Conservation (phyloP, 306 rosid species). For the Mucuna pruriens region DNA sequence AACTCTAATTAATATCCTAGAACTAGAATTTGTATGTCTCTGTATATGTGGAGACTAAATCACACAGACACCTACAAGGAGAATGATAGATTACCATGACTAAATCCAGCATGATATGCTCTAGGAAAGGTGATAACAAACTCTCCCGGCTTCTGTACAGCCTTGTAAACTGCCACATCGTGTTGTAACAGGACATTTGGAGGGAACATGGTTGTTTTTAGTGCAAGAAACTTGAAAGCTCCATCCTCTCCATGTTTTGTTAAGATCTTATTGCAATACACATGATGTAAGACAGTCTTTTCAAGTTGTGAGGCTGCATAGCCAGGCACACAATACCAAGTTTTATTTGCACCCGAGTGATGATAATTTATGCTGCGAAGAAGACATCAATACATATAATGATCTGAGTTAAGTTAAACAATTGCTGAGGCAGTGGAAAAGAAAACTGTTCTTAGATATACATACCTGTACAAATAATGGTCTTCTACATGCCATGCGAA, state of each 20-base stretch:
- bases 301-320: constrained; percentile 44
- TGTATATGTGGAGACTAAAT: background rate
- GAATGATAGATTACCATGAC: constrained; percentile 42
- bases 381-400: background rate
- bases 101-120: constrained; percentile 60
- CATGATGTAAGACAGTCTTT: constrained; percentile 30
- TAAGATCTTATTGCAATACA: constrained; percentile 29
- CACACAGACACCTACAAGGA: background rate
- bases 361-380: constrained; percentile 40
- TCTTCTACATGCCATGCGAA: constrained; percentile 64
- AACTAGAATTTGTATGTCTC: background rate
- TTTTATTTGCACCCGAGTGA: constrained; percentile 34
- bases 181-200: constrained; percentile 47
- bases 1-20: background rate
- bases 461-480: constrained; percentile 53
- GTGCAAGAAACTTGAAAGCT: constrained; percentile 38
- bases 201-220: constrained; percentile 50
- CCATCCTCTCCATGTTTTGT: constrained; percentile 32
- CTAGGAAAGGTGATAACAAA: constrained; percentile 55
- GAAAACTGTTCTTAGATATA: background rate
- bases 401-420: background rate
- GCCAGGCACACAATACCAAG: constrained; percentile 53
- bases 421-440: background rate
- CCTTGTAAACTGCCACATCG: constrained; percentile 48
- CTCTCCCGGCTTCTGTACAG: constrained; percentile 41